Conservation (phyloP, 106 monocot genomes). For the Acorus gramineus region DNA sequence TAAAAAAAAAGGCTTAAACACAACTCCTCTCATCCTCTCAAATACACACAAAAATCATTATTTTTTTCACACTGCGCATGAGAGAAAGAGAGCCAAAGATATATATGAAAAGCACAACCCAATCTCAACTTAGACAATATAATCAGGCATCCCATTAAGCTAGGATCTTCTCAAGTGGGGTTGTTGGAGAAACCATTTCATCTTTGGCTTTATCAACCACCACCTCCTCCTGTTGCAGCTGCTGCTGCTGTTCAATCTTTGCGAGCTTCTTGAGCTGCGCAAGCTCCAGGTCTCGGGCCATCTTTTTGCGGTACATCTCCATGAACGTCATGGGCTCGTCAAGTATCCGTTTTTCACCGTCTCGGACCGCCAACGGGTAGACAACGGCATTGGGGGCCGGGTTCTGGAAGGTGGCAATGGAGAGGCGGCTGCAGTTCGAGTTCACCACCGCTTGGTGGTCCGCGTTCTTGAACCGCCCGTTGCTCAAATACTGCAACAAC, state of each 20-base stretch:
- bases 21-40: too few species aligned
- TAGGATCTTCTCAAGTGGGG: slow-evolving; percentile 30
- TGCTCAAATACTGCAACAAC: slow-evolving; percentile 63
- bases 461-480: slow-evolving; percentile 88
- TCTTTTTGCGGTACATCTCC: slow-evolving; percentile 89
- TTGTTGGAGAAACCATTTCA: too few species aligned
- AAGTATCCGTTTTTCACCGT: slow-evolving; percentile 68
- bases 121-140: too few species aligned
- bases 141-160: slow-evolving; percentile 14
- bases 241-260: slow-evolving; percentile 30
- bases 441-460: slow-evolving; percentile 98
- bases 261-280: slow-evolving; percentile 78
- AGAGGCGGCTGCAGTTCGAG: slow-evolving; percentile 61
- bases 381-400: slow-evolving; percentile 72
- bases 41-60: too few species aligned
- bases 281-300: slow-evolving; percentile 65
- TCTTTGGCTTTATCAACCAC: slow-evolving; percentile 11
- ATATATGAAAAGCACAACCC: too few species aligned
- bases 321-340: slow-evolving; percentile 71
- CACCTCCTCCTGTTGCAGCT: slow-evolving; percentile 1
- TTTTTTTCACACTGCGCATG: too few species aligned
- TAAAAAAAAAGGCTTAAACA: too few species aligned
- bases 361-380: slow-evolving; percentile 67
- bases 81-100: too few species aligned
- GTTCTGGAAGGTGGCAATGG: slow-evolving; percentile 90